A percentile compares a stretch with the other conserved stretches of the same genome.
Evolutionary conservation across 2,329 filamentous ascomycete genomes (phyloP).

Genomic region (Albifimbria verrucaria): DNA sequence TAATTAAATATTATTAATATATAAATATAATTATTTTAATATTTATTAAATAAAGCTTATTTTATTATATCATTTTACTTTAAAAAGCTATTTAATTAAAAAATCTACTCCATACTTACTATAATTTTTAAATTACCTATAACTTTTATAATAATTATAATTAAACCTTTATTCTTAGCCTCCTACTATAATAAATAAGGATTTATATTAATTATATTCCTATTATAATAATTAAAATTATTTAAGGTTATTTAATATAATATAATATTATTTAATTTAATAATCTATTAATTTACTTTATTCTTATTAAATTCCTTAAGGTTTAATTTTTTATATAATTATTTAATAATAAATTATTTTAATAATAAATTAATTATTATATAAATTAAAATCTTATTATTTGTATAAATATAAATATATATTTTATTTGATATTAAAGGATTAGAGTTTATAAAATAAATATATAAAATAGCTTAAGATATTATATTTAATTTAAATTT

Average conservation of each 20-base stretch:
- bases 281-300: not conserved
- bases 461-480: not conserved
- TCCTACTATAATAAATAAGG: not conserved
- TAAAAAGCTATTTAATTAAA: constrained; percentile 1
- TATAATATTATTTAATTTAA: not conserved
- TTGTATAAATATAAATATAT: not conserved
- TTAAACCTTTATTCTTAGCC: not conserved
- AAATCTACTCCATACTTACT: no score
- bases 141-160: not conserved
- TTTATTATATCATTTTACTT: not conserved
- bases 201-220: not conserved
- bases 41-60: not conserved
- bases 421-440: not conserved
- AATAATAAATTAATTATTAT: not conserved
- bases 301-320: constrained; percentile 1
- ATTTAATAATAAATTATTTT: not conserved
- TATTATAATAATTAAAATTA: not conserved
- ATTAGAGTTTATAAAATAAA: not conserved
- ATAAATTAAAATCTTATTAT: not conserved
- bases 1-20: no score
- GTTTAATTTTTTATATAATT: not conserved
- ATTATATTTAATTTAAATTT: not conserved
- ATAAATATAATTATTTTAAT: not conserved
- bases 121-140: constrained; percentile 1
- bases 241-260: not conserved